These are phyloP conservation scores for Annulohypoxylon maeteangense DNA, from an alignment of 495 filamentous ascomycete genomes.

Conservation along the genomic window DNA sequence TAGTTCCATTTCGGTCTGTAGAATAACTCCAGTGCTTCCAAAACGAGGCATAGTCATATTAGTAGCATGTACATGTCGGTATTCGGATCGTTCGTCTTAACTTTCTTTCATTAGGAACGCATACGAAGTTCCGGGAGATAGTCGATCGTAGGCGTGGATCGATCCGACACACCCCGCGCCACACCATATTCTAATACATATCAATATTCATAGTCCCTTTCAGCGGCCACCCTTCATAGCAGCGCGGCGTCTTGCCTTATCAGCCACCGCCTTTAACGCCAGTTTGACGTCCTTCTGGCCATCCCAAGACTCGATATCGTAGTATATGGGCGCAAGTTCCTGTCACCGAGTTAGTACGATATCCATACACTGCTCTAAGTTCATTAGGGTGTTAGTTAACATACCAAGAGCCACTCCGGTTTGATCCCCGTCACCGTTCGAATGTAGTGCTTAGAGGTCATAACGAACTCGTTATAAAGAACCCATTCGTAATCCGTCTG, in stretches of 20 bases:
- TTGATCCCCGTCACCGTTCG: conserved; percentile 73
- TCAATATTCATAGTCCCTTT: background rate
- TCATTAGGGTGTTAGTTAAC: conserved; percentile 48
- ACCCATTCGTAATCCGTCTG: conserved; percentile 93
- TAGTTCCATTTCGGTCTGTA: background rate
- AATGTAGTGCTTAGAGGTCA: conserved; percentile 95
- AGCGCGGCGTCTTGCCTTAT: conserved; percentile 79
- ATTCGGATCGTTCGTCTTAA: background rate
- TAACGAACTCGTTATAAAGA: conserved; percentile 97
- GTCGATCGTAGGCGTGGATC: background rate
- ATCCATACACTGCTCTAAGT: background rate
- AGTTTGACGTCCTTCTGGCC: conserved; percentile 84
- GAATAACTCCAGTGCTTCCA: background rate
- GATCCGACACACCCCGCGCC: background rate
- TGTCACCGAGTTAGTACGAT: conserved; percentile 37
- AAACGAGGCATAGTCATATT: background rate
- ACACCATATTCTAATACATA: background rate
- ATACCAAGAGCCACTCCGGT: conserved; percentile 89
- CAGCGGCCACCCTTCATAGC: conserved; percentile 65
- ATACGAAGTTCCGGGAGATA: background rate
- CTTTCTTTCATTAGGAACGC: background rate
- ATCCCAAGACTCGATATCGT: conserved; percentile 83
- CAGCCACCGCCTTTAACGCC: conserved; percentile 75
- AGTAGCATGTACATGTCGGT: background rate
- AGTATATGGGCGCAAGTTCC: conserved; percentile 93